Evolutionary conservation across 192 early-diverging fungal genomes (phyloP), one percentile per base, ranked within the genome.

Genomic region (Backusella circina): DNA sequence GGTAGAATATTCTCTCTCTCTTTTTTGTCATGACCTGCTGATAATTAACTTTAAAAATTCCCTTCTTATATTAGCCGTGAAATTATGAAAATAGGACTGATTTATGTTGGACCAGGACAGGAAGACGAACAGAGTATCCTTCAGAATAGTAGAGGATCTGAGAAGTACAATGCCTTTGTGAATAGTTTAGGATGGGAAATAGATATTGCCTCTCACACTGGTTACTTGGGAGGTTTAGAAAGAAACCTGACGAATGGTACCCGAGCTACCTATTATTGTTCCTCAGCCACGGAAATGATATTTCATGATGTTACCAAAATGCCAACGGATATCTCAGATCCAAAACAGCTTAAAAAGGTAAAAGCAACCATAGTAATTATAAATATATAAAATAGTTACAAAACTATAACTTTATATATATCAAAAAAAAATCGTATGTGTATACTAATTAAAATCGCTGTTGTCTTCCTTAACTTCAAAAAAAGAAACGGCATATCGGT

Each of bases 401-500:
- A 10, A 23, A 10, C 9, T 54, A 23, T 54, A 26, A 54, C 21
- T 0, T 50, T 50, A 50, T 50, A 21, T 21, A 51, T 41, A 7
- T 18, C 6, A 18, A 47, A 47, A 47, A 47, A 41, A 47, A 21
- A 47, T 47, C 18, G 44, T 47, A 47, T 47, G 6, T 7, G 18
- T 47, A 18, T 28, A 67, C 15, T 31, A 30, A 38, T 30, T 13
- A 16, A 8, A 30, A 28, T 39, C 50, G 21, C 18, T 21, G 6
- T 31, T 33, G 30, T 33, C 30, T 31, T 33, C 30, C 13, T 35
- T 36, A 23, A 35, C 23, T 10, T 6, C 16, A 26, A 26, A 39
- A n/a, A 38, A 41, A 95, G 94, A 99, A 99, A 91, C 92, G 98
- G 6, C 98, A 99, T 74, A 94, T 99, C 80, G 98, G 98, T 30